A percentile compares a stretch with the other conserved stretches of the same genome.
These are phyloP conservation scores for Scutellaria baicalensis DNA, from an alignment of 257 asterid species.

Conservation along the genomic window DNA sequence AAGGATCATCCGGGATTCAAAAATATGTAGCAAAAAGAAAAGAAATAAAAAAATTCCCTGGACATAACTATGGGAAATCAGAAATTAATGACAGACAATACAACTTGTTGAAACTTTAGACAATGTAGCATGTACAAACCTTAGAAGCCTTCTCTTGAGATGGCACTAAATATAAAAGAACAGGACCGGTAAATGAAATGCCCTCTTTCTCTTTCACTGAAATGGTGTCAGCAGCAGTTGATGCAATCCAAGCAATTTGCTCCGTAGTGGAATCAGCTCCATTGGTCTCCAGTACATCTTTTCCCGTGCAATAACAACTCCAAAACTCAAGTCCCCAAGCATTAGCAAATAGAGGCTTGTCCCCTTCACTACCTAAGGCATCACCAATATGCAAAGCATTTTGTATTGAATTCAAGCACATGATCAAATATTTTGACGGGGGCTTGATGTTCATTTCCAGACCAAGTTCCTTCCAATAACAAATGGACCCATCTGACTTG, in stretches of 20 bases:
- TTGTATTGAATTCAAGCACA: constrained; percentile 67
- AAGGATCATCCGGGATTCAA: neutral
- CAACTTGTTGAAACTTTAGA: neutral
- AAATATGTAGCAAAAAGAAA: neutral
- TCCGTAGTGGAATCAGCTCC: constrained; percentile 38
- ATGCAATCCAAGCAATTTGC: constrained; percentile 87
- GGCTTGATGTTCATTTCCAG: constrained; percentile 20
- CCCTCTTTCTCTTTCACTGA: constrained; percentile 76
- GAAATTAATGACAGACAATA: neutral
- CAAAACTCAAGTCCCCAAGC: constrained; percentile 85
- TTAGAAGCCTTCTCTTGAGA: constrained; percentile 67
- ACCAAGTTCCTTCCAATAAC: constrained; percentile 17
- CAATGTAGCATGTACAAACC: constrained; percentile 32
- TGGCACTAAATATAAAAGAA: constrained; percentile 76
- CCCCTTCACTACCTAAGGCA: constrained; percentile 29
- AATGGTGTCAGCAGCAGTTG: constrained; percentile 74
- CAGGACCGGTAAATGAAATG: constrained; percentile 45
- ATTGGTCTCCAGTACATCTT: constrained; percentile 59
- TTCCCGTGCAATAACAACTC: constrained; percentile 53
- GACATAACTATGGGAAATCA: neutral
- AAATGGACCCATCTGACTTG: constrained; percentile 16
- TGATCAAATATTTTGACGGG: constrained; percentile 65
- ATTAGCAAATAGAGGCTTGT: constrained; percentile 42
- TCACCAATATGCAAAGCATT: constrained; percentile 30
- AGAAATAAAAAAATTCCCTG: neutral